Evolutionary conservation across 192 early-diverging fungal genomes (phyloP), one percentile per base, ranked within the genome.

Genomic region (Pilobolus umbonatus): DNA sequence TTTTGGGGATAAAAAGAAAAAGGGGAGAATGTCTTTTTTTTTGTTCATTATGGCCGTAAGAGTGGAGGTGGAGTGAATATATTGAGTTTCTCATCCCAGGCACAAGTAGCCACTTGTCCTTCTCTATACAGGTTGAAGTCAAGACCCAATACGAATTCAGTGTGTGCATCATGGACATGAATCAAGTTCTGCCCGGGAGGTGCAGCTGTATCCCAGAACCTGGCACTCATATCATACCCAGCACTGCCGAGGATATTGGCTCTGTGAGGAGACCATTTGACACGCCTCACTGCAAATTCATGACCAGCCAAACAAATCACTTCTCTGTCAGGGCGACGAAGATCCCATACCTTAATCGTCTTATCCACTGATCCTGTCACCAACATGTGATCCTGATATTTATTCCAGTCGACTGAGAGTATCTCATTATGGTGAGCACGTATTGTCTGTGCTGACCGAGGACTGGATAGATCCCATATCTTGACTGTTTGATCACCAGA

Each of bases 321-420:
- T 57, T 88, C 89, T 10, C 83, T 79, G 21, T 87, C 74, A 0
- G 89, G 80, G 51, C 82, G 82, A 32, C 94, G 86, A 14, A 91
- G 58, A 72, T 99, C 97, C 92, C 93, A 99, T 25, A 94, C 77
- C 65, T 92, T 91, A 62, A 97, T 79, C 2, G 85, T 87, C 40
- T 84, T 77, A 66, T 99, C 97, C 2, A 93, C 92, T 32, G 87
- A 89, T 1, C 89, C 91, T 2, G 96, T 95, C 5, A 88, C 91
- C n/a, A 99, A 61, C 15, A 77, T 74, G 57, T 91, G 71, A 5
- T 87, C 81, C 32, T 85, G 76, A 68, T 99, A 99, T 70, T 99
- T 99, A 73, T 96, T 96, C 95, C 95, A 99, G 60, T 99, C 97
- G 50, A 96, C 60, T 5, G 93, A 87, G 15, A 99, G 74, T 5